Conservation (phyloP, 2,329 filamentous ascomycete genomes). For the Beauveria rudraprayagi region DNA sequence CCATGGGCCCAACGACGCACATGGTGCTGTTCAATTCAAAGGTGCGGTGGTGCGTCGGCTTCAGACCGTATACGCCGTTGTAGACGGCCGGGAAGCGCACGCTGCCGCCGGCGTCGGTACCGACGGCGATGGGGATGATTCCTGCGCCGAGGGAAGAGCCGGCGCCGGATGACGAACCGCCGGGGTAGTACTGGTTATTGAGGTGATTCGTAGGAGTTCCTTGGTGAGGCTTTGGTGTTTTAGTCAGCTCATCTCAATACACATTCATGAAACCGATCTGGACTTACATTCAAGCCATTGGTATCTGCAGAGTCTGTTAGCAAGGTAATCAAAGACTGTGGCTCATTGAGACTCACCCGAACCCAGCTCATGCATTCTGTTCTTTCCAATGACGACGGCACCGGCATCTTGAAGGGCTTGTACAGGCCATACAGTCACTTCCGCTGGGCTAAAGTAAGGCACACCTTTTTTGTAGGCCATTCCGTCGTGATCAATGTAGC, state of each 20-base stretch:
- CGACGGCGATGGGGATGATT: slow-evolving; percentile 66
- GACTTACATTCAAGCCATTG: slow-evolving; percentile 65
- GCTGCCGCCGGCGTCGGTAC: slow-evolving; percentile 69
- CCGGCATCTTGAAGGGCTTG: slow-evolving; percentile 64
- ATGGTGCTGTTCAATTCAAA: slow-evolving; percentile 46
- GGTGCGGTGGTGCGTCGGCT: slow-evolving; percentile 66
- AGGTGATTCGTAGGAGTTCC: slow-evolving; percentile 74
- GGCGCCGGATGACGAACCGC: slow-evolving; percentile 72
- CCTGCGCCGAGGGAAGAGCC: slow-evolving; percentile 63
- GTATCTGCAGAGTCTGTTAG: slow-evolving; percentile 45
- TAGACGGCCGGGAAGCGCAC: slow-evolving; percentile 66
- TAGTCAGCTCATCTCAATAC: slow-evolving; percentile 28
- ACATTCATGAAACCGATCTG: neutral
- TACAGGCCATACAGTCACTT: slow-evolving; percentile 61
- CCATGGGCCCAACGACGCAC: slow-evolving; percentile 66
- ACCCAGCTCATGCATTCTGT: slow-evolving; percentile 74
- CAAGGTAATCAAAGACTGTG: slow-evolving; percentile 11
- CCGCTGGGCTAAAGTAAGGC: slow-evolving; percentile 40
- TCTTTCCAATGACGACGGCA: slow-evolving; percentile 67
- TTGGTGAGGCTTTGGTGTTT: slow-evolving; percentile 27
- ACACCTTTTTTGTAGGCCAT: slow-evolving; percentile 51
- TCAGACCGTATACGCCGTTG: slow-evolving; percentile 76
- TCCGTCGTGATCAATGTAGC: slow-evolving; percentile 60
- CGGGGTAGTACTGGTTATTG: slow-evolving; percentile 68
- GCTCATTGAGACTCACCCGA: slow-evolving; percentile 40